phyloP scores from a whole-genome alignment of 495 filamentous ascomycete species.

The Durotheca rogersii region DNA sequence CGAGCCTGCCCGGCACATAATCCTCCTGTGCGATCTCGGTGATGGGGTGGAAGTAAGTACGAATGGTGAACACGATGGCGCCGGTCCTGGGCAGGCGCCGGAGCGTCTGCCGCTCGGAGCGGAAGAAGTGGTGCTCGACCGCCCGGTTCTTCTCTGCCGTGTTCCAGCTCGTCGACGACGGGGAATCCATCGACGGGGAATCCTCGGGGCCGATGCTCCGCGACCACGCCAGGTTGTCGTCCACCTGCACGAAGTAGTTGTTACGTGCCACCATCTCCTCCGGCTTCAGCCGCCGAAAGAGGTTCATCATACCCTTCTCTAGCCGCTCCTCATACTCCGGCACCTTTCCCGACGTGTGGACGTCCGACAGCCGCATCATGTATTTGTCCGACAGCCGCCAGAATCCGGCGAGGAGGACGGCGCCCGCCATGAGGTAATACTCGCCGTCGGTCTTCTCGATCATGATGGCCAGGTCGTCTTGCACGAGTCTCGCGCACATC shows the following conservation, averaged over 20 bases:
- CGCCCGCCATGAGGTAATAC: conserved; percentile 81
- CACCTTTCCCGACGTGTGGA: conserved; percentile 81
- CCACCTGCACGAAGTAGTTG: conserved; percentile 79
- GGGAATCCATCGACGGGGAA: conserved; percentile 55
- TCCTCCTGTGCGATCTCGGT: conserved; percentile 65
- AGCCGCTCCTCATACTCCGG: conserved; percentile 75
- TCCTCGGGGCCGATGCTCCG: conserved; percentile 76
- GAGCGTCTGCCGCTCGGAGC: conserved; percentile 77
- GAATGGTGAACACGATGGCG: conserved; percentile 76
- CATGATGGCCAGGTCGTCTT: conserved; percentile 90
- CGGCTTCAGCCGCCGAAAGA: conserved; percentile 66
- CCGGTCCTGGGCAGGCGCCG: conserved; percentile 71
- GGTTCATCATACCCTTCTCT: conserved; percentile 80
- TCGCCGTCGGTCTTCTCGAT: conserved; percentile 74
- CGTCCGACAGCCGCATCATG: conserved; percentile 78
- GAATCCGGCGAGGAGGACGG: conserved; percentile 80
- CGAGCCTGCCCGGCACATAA: conserved; percentile 70
- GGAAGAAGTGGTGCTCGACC: conserved; percentile 74
- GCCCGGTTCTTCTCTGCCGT: conserved; percentile 76
- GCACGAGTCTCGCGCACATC: conserved; percentile 68
- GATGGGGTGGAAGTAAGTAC: conserved; percentile 76
- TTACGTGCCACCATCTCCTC: conserved; percentile 62
- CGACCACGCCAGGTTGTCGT: conserved; percentile 71
- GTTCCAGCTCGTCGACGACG: conserved; percentile 63
- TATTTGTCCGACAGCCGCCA: conserved; percentile 86